Evolutionary conservation across 306 rosid species (phyloP).

Genomic region (Cyclanthera cordifolia): DNA sequence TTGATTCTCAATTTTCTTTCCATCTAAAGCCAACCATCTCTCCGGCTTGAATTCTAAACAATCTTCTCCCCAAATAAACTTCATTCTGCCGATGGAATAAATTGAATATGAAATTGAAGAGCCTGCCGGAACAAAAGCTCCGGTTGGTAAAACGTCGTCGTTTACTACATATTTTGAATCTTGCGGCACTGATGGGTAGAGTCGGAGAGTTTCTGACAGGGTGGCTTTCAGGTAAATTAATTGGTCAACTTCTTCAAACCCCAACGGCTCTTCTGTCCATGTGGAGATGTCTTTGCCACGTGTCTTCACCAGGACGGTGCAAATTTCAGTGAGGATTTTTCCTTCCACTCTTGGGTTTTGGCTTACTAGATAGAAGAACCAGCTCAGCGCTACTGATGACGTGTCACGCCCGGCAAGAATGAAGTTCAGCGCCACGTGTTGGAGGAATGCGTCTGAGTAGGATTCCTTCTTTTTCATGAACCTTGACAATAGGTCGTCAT

Average conservation of each 20-base stretch:
- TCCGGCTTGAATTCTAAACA: conserved; percentile 76
- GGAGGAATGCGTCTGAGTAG: conserved; percentile 57
- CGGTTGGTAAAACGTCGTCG: conserved; percentile 60
- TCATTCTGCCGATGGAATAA: conserved; percentile 67
- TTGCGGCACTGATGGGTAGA: conserved; percentile 82
- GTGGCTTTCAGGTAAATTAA: conserved; percentile 66
- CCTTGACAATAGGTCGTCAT: conserved; percentile 64
- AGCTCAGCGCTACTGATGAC: conserved; percentile 68
- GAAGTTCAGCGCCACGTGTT: conserved; percentile 77
- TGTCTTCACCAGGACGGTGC: conserved; percentile 51
- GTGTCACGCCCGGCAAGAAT: conserved; percentile 96
- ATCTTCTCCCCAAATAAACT: conserved; percentile 84
- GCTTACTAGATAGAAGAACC: conserved; percentile 75
- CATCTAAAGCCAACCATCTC: conserved; percentile 52
- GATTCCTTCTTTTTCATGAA: conserved; percentile 75
- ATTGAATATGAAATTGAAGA: conserved; percentile 58
- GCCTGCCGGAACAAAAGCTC: conserved; percentile 59
- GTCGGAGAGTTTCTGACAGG: conserved; percentile 60
- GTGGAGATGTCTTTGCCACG: conserved; percentile 39
- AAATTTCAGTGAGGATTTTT: conserved; percentile 46
- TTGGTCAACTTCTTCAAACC: conserved; percentile 72
- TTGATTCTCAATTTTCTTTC: conserved; percentile 33
- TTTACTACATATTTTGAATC: conserved; percentile 61
- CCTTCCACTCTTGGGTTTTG: conserved; percentile 46
- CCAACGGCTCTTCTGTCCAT: conserved; percentile 56